Percentiles rank a stretch among this genome's conserved stretches.
phyloP scores from a whole-genome alignment of 2,329 filamentous ascomycete species.

The Cladosporium sp. region DNA sequence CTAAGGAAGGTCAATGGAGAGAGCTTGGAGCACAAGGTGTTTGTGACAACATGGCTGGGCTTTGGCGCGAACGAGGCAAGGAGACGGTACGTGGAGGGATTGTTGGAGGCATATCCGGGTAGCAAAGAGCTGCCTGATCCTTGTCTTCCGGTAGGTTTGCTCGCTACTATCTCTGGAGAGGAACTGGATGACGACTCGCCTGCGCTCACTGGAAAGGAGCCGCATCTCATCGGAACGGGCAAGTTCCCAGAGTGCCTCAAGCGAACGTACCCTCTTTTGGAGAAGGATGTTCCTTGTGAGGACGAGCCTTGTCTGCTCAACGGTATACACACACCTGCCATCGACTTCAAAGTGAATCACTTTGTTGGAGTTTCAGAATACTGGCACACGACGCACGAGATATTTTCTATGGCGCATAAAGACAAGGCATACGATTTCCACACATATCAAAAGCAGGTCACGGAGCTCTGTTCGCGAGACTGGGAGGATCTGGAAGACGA shows the following conservation, averaged over 20 bases:
- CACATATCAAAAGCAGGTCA: conserved; percentile 81
- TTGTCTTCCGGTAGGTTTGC: conserved; percentile 76
- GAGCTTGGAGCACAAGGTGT: conserved; percentile 77
- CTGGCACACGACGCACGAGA: conserved; percentile 96
- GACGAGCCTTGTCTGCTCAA: conserved; percentile 86
- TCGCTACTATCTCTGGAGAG: conserved; percentile 68
- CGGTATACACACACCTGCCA: conserved; percentile 86
- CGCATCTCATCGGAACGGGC: conserved; percentile 74
- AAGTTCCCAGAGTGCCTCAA: conserved; percentile 80
- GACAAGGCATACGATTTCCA: conserved; percentile 82
- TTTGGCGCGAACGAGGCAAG: conserved; percentile 96
- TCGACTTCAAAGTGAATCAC: conserved; percentile 96
- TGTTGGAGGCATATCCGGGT: conserved; percentile 63
- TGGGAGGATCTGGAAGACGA: conserved; percentile 73
- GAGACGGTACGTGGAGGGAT: conserved; percentile 71
- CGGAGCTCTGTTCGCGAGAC: conserved; percentile 76
- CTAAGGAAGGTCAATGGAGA: conserved; percentile 78
- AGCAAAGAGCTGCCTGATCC: conserved; percentile 83
- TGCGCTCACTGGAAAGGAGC: conserved; percentile 35
- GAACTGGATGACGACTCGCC: conserved; percentile 36
- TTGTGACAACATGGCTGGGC: conserved; percentile 93
- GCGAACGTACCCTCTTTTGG: conserved; percentile 77
- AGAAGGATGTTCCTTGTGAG: conserved; percentile 80
- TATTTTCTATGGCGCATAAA: conserved; percentile 75
- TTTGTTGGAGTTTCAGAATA: conserved; percentile 98